phyloP scores from a whole-genome alignment of 2,329 filamentous ascomycete species.

The Ophiostoma sp. region DNA sequence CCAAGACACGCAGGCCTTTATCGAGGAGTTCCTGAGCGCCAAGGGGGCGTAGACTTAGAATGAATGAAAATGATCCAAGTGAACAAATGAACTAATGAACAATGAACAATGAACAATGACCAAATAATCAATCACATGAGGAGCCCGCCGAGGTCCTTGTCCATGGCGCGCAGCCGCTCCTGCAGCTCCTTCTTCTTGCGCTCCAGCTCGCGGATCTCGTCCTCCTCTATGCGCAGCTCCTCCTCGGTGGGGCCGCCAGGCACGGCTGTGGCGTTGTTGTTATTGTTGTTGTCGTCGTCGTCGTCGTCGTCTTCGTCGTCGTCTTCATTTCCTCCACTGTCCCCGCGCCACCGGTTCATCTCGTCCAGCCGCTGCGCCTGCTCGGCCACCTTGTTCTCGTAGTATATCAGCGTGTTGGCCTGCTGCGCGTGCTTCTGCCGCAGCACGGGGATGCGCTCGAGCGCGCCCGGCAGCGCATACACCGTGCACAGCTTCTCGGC shows the following conservation, averaged over 20 bases:
- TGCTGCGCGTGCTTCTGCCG: constrained; percentile 67
- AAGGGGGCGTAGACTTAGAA: constrained; percentile 29
- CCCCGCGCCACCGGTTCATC: constrained; percentile 62
- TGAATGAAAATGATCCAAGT: neutral
- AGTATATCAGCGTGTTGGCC: constrained; percentile 67
- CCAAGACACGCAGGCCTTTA: constrained; percentile 62
- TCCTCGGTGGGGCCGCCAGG: constrained; percentile 54
- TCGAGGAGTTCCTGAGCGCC: constrained; percentile 57
- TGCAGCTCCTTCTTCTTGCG: constrained; percentile 53
- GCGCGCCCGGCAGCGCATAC: constrained; percentile 74
- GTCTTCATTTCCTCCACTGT: constrained; percentile 49
- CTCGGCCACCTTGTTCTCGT: constrained; percentile 72
- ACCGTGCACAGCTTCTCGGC: constrained; percentile 87
- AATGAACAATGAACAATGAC: neutral
- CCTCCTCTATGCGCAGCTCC: constrained; percentile 63
- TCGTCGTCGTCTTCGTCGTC: constrained; percentile 47
- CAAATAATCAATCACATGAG: constrained; percentile 41
- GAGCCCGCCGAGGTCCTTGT: constrained; percentile 52
- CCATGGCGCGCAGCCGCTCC: constrained; percentile 48
- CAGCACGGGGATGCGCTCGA: constrained; percentile 68
- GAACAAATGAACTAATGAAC: neutral
- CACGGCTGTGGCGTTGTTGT: constrained; percentile 43
- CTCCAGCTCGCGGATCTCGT: constrained; percentile 55
- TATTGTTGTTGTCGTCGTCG: constrained; percentile 51
- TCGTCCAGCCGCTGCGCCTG: constrained; percentile 68